phyloP scores from a whole-genome alignment of 164 flowering plant species.

The Euptelea pleiosperma region DNA sequence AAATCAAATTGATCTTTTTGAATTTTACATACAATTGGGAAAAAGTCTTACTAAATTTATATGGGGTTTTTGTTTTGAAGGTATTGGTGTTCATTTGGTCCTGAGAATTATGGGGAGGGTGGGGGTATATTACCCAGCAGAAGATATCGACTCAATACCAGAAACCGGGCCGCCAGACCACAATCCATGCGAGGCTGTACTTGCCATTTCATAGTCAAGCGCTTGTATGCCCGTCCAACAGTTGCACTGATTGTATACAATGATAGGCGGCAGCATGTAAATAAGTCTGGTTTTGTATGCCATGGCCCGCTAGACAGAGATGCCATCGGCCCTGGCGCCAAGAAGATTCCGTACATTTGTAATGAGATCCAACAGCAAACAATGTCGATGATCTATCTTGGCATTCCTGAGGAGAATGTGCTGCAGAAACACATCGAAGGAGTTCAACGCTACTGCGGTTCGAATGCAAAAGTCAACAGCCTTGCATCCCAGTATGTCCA shows the following conservation, averaged over 20 bases:
- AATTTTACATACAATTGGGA: too few relatives aligned
- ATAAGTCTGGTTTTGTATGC: slow-evolving; percentile 83
- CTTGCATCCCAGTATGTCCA: slow-evolving; percentile 90
- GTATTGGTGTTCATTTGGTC: slow-evolving; percentile 99
- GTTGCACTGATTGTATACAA: slow-evolving; percentile 80
- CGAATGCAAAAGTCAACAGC: slow-evolving; percentile 59
- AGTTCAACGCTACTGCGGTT: slow-evolving; percentile 81
- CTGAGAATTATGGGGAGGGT: slow-evolving; percentile 96
- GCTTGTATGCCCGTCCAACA: slow-evolving; percentile 84
- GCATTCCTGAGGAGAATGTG: slow-evolving; percentile 88
- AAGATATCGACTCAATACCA: slow-evolving; percentile 83
- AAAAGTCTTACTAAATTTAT: neutral
- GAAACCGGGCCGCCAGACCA: slow-evolving; percentile 97
- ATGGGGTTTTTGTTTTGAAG: slow-evolving; percentile 29
- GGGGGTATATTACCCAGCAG: slow-evolving; percentile 84
- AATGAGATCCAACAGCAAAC: slow-evolving; percentile 91
- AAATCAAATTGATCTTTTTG: too few relatives aligned
- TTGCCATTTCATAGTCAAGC: slow-evolving; percentile 87
- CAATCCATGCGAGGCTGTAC: slow-evolving; percentile 97
- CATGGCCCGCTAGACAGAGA: slow-evolving; percentile 97
- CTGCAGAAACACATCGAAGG: slow-evolving; percentile 92
- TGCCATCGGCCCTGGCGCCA: slow-evolving; percentile 98
- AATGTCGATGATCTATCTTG: slow-evolving; percentile 96
- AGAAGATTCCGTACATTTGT: slow-evolving; percentile 76
- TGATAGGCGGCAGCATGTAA: slow-evolving; percentile 76